A percentile compares a stretch with the other conserved stretches of the same genome.
phyloP scores from a whole-genome alignment of 192 early-diverging fungal species.

The Backusella sp. region DNA sequence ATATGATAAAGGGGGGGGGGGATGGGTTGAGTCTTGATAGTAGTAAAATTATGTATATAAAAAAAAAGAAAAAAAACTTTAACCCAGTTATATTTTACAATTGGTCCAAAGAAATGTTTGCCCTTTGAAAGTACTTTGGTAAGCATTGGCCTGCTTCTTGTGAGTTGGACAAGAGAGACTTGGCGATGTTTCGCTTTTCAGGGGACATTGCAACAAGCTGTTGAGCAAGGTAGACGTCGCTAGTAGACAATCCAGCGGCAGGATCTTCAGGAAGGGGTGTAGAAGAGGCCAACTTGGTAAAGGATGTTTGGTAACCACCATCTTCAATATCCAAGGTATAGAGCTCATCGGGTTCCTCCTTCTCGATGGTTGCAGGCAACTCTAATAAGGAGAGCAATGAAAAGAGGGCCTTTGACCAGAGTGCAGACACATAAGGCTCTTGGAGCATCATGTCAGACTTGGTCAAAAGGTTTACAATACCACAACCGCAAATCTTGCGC shows the following conservation, averaged over 20 bases:
- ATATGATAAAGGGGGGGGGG: background rate
- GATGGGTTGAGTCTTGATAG: no score
- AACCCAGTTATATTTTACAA: conserved; percentile 7
- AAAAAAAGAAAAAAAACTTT: background rate
- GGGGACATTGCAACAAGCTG: conserved; percentile 39
- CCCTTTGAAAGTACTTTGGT: conserved; percentile 27
- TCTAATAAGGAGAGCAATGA: conserved; percentile 59
- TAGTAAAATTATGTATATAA: no score
- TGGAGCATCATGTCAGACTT: conserved; percentile 52
- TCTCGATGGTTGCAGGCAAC: conserved; percentile 47
- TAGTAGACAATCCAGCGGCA: conserved; percentile 47
- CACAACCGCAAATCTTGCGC: conserved; percentile 61
- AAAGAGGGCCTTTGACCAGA: conserved; percentile 51
- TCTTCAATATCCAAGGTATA: conserved; percentile 72
- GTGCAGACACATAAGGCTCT: conserved; percentile 45
- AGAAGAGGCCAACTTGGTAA: conserved; percentile 72
- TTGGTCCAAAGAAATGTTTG: conserved; percentile 23
- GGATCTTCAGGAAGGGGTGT: conserved; percentile 64
- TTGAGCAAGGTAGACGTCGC: conserved; percentile 49
- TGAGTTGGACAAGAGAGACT: background rate
- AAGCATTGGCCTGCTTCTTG: conserved; percentile 22
- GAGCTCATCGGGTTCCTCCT: conserved; percentile 58
- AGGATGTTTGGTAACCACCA: conserved; percentile 81
- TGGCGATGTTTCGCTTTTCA: conserved; percentile 11
- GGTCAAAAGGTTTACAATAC: conserved; percentile 62